These are phyloP conservation scores for Jaltomata sinuosa DNA, from an alignment of 257 asterid species.

Conservation along the genomic window DNA sequence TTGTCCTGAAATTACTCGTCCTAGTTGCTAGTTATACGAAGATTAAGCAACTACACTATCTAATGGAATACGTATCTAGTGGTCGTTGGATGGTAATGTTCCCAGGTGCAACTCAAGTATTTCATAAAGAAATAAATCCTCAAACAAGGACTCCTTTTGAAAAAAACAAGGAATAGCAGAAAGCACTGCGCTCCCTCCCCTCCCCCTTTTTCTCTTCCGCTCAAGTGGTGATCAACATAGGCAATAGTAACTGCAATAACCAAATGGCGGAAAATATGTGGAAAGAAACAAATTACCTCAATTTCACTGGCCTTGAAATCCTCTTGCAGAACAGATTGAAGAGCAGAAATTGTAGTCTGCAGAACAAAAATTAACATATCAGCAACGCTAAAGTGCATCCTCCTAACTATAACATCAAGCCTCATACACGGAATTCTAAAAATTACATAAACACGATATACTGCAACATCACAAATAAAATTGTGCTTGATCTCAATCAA, in stretches of 20 bases:
- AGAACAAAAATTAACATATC: conserved; percentile 9
- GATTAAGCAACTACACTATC: background rate
- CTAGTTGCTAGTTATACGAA: background rate
- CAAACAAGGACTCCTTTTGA: background rate
- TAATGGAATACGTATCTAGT: background rate
- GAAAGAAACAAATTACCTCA: conserved; percentile 47
- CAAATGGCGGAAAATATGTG: background rate
- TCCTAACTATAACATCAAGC: background rate
- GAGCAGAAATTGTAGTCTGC: conserved; percentile 89
- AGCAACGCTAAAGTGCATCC: background rate
- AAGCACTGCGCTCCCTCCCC: background rate
- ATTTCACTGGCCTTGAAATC: conserved; percentile 97
- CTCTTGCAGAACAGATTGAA: conserved; percentile 95
- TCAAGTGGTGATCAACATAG: background rate
- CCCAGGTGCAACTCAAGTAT: background rate
- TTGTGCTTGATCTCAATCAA: background rate
- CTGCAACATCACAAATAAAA: background rate
- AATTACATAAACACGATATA: background rate
- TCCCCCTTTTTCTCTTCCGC: background rate
- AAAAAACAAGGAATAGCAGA: background rate
- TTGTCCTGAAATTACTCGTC: background rate
- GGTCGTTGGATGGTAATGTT: background rate
- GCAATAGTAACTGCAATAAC: background rate
- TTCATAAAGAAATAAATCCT: background rate
- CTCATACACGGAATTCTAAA: background rate